Evolutionary conservation across 208 protist species (phyloP), one percentile per base, ranked within the genome.

Genomic region (Zelonia costaricensis): DNA sequence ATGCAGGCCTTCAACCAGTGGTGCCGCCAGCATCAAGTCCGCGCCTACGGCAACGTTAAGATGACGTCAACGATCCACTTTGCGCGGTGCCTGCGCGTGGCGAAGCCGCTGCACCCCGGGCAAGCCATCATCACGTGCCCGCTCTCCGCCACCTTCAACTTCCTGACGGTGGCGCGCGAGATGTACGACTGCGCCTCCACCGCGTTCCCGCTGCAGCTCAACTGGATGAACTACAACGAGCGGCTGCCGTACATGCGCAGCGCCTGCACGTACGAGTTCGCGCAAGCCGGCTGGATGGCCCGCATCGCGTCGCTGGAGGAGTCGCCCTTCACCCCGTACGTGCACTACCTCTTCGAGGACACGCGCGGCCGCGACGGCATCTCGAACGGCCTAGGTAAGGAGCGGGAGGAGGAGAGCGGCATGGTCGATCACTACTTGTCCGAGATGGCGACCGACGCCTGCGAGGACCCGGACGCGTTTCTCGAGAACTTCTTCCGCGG

Each of bases 181-280:
- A 90, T 92, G 78, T 85, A 65, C 62, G 77, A 84, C 25, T 64
- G 47, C 53, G 3, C 58, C 6, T 55, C 20, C 43, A 63, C 47
- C 0, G 46, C 66, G 15, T 95, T 95, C 44, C 89, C 89, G 33
- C 56, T 92, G 9, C 78, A 81, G 63, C 57, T 95, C 46, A 88
- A 92, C 65, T 95, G 89, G 86, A 89, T 92, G 77, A 95, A 95
- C 61, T 92, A 92, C 74, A 81, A 90, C 49, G 69, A 93, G 40
- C 67, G 76, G 16, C 53, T 90, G 36, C 59, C 49, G 7, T 92
- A 78, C 69, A 64, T 95, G 47, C 57, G 52, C 48, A 82, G 78
- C 39, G 73, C 76, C 40, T 70, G 58, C 38, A 67, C 60, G 36
- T 74, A 72, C 52, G 89, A 95, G 70, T 60, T 95, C 33, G 80